These are phyloP conservation scores for Cutaneotrichosporon daszewskae DNA, from an alignment of 1,284 basidiomycete genomes.

Conservation along the genomic window DNA sequence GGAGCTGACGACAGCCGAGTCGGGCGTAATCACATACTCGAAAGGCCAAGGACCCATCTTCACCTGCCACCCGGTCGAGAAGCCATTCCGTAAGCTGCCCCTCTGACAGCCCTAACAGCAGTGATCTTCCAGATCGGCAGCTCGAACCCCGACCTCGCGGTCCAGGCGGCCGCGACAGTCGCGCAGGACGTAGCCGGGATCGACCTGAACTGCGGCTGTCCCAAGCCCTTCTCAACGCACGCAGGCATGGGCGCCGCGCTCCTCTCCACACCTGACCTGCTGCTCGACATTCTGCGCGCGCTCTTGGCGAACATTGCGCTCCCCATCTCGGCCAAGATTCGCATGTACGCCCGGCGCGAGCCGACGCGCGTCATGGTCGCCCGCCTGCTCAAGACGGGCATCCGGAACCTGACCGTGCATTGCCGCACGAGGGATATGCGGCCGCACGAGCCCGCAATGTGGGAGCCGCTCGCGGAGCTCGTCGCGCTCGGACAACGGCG, in stretches of 20 bases:
- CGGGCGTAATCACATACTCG: conserved; percentile 84
- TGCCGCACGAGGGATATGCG: conserved; percentile 94
- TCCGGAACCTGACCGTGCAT: conserved; percentile 87
- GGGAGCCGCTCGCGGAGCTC: conserved; percentile 74
- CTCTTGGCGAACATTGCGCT: conserved; percentile 71
- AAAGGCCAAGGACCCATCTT: conserved; percentile 74
- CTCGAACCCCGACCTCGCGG: conserved; percentile 79
- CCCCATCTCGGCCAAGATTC: conserved; percentile 85
- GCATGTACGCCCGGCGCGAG: conserved; percentile 76
- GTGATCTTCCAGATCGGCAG: conserved; percentile 76
- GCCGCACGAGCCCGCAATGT: conserved; percentile 69
- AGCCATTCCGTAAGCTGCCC: conserved; percentile 57
- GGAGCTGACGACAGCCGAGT: conserved; percentile 55
- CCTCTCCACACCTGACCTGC: conserved; percentile 80
- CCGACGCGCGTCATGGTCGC: conserved; percentile 82
- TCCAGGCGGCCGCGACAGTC: conserved; percentile 81
- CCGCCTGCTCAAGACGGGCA: conserved; percentile 77
- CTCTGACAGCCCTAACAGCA: conserved; percentile 9
- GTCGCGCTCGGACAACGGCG: conserved; percentile 57
- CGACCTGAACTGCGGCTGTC: conserved; percentile 62
- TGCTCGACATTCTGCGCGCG: conserved; percentile 77
- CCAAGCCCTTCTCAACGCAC: conserved; percentile 92
- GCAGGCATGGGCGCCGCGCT: conserved; percentile 95
- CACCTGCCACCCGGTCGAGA: conserved; percentile 89
- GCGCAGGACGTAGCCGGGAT: conserved; percentile 87